A percentile compares a stretch with the other conserved stretches of the same genome.
Conservation (phyloP, 2,329 filamentous ascomycete genomes). For the Amphichorda felina region DNA sequence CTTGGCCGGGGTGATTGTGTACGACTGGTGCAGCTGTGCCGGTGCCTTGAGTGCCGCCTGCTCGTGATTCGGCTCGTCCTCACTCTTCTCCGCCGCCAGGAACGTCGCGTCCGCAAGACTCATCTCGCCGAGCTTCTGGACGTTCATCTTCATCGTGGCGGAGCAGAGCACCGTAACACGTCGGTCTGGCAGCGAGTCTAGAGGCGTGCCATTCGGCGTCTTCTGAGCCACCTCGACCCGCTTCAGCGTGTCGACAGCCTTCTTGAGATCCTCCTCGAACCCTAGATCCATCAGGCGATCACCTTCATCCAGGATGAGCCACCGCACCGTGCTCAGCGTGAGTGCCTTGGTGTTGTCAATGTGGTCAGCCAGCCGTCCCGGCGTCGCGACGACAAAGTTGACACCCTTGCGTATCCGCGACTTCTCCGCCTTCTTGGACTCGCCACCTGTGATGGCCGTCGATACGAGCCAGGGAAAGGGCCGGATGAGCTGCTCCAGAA, state of each 20-base stretch:
- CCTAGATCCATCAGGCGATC: slow-evolving; percentile 98
- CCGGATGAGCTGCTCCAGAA: slow-evolving; percentile 75
- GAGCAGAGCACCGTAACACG: slow-evolving; percentile 87
- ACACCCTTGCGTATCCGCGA: slow-evolving; percentile 86
- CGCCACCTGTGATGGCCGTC: slow-evolving; percentile 64
- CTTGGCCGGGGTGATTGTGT: slow-evolving; percentile 79
- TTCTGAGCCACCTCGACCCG: slow-evolving; percentile 46
- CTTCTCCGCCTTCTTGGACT: slow-evolving; percentile 73
- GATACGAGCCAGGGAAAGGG: slow-evolving; percentile 91
- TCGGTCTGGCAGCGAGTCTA: slow-evolving; percentile 58
- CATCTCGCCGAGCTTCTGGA: slow-evolving; percentile 87
- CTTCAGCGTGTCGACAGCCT: slow-evolving; percentile 71
- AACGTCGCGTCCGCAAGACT: slow-evolving; percentile 88
- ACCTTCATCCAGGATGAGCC: slow-evolving; percentile 91
- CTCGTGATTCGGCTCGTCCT: slow-evolving; percentile 24
- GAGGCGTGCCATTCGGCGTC: slow-evolving; percentile 42
- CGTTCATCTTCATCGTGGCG: slow-evolving; percentile 95
- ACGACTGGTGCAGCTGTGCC: slow-evolving; percentile 87
- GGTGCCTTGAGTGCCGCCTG: slow-evolving; percentile 59
- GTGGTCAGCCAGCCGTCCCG: slow-evolving; percentile 83
- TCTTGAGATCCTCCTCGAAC: slow-evolving; percentile 87
- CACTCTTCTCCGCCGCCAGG: slow-evolving; percentile 55
- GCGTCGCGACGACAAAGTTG: slow-evolving; percentile 92
- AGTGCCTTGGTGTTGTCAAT: slow-evolving; percentile 84
- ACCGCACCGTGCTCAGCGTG: slow-evolving; percentile 78